Evolutionary conservation across 371 early-diverging fungal species (phyloP).

Genomic region (Lichtheimia ornata): DNA sequence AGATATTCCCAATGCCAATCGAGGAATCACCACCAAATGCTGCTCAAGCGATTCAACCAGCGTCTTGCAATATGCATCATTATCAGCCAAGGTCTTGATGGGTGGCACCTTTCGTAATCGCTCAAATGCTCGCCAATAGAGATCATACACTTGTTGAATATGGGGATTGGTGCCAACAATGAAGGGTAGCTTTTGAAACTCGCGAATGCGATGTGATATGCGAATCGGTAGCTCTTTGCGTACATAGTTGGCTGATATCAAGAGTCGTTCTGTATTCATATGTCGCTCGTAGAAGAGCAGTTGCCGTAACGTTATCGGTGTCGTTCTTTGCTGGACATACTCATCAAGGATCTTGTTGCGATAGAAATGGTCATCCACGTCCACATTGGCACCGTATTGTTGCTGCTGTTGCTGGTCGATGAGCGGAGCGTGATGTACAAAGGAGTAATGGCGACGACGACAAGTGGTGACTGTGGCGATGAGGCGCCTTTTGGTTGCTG

Average conservation of each 20-base stretch:
- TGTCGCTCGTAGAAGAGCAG: slow-evolving; percentile 82
- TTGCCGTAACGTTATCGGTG: slow-evolving; percentile 81
- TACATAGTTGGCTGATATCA: slow-evolving; percentile 83
- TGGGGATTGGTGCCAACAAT: slow-evolving; percentile 85
- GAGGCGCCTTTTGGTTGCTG: too few species aligned
- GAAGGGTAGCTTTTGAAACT: slow-evolving; percentile 80
- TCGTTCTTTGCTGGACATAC: slow-evolving; percentile 66
- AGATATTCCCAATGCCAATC: slow-evolving; percentile 75
- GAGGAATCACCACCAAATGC: slow-evolving; percentile 81
- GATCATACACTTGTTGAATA: slow-evolving; percentile 69
- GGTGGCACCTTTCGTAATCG: slow-evolving; percentile 62
- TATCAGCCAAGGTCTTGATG: slow-evolving; percentile 70
- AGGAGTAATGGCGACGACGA: too few species aligned
- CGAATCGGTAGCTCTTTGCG: slow-evolving; percentile 83
- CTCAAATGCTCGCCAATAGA: slow-evolving; percentile 86
- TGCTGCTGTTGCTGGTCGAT: too few species aligned
- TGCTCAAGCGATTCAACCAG: slow-evolving; percentile 60
- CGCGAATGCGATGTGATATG: slow-evolving; percentile 83
- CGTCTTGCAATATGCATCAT: slow-evolving; percentile 69
- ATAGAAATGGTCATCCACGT: slow-evolving; percentile 62
- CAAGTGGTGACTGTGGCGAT: too few species aligned
- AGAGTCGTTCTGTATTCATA: slow-evolving; percentile 68
- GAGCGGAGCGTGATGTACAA: too few species aligned
- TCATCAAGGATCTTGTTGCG: slow-evolving; percentile 75
- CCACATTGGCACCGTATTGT: neutral